Base-by-base conservation (phyloP, 768 basidiomycete species). In the Suillus hirtellus region DNA sequence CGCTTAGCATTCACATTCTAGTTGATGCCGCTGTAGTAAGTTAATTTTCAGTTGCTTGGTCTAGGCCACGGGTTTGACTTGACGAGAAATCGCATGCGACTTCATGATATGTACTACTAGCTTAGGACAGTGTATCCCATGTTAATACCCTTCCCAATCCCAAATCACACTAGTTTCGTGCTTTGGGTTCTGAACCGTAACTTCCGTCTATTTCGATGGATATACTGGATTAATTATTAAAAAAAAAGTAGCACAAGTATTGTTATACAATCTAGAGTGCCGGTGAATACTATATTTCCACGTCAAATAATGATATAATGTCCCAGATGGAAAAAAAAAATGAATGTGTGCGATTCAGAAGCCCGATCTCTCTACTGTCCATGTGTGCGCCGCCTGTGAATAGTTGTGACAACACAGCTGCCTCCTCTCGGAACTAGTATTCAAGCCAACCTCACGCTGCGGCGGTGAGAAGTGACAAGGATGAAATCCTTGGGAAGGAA, bases 401-500 rank as follows among this genome's bases (percentile, higher is more conserved):
- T 35, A 6, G 34, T 34, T 12, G 52, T 37, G 52, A 34, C 11
- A 12, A 53, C 34, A 53, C 8, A n/a, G 19, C 34, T 53, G 34
- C 52, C 19, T 53, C 52, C 19, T n/a, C 19, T 53, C 52, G 52
- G 52, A 34, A 53, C 19, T 53, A 27, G 27, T 27, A 59, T 50
- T 76, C 67, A 78, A 61, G 70, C 73, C 61, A 76, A 74, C 68
- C 79, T 77, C 52, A 81, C 72, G 71, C 86, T 87, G 61, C 82
- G 84, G 63, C 86, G 80, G 61, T 81, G 80, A 40, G 76, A 71
- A 11, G 83, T 88, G 67, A 89, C 78, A 64, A 89, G 78, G 68
- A 88, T 81, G 71, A 89, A 89, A 70, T 86, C 87, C 27, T 81
- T 80, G 37, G 84, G 81, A 55, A 87, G 76, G 69, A 82, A 71